Percentiles rank a stretch among this genome's conserved stretches.
These are phyloP conservation scores for Chrysopogon serrulatus DNA, from an alignment of 176 grass and related monocot genomes.

Conservation along the genomic window DNA sequence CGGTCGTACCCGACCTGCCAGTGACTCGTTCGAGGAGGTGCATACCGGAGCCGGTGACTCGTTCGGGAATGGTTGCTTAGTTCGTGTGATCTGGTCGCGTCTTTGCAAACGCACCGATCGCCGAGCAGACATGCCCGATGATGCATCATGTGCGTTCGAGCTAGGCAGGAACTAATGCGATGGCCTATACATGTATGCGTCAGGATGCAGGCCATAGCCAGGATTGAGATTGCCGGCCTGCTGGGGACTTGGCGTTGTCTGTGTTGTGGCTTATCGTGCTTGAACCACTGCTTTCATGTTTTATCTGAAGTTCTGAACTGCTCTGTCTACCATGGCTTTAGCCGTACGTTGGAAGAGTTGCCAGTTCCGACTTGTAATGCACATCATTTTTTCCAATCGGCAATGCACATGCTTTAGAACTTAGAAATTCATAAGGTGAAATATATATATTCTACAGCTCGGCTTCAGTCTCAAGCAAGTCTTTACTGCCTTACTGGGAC, in stretches of 20 bases:
- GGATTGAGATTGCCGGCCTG: background rate
- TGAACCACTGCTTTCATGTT: background rate
- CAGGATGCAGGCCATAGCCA: background rate
- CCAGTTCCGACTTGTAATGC: background rate
- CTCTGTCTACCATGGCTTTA: conserved; percentile 15
- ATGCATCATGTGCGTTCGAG: conserved; percentile 1
- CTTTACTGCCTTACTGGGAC: background rate
- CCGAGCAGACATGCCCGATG: background rate
- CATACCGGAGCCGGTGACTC: background rate
- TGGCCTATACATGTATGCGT: background rate
- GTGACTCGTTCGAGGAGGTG: background rate
- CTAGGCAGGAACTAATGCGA: background rate
- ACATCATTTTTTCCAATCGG: background rate
- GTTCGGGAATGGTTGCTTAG: background rate
- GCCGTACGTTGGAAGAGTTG: background rate
- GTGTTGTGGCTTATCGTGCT: background rate
- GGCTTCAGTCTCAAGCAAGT: background rate
- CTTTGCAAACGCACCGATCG: conserved; percentile 22
- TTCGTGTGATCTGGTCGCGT: conserved; percentile 19
- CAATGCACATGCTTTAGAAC: background rate
- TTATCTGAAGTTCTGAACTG: background rate
- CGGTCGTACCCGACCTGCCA: background rate
- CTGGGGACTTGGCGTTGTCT: background rate
- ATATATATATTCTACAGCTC: background rate
- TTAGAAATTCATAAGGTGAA: conserved; percentile 1